These are phyloP conservation scores for Juglanconis juglandina DNA, from an alignment of 2,329 filamentous ascomycete genomes.

Conservation along the genomic window DNA sequence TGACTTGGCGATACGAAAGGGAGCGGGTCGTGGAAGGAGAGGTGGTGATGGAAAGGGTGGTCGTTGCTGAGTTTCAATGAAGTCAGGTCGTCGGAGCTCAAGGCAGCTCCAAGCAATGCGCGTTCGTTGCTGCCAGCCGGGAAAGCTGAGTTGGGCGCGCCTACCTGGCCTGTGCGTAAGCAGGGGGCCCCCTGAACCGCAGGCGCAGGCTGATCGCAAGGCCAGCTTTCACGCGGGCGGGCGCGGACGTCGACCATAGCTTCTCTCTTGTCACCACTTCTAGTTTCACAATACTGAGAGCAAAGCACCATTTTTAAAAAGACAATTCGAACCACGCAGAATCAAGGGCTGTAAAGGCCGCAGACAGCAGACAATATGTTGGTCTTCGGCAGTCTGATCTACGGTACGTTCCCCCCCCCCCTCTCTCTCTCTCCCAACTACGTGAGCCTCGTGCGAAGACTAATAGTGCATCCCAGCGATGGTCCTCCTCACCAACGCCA, in stretches of 20 bases:
- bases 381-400: conserved; percentile 69
- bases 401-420: conserved; percentile 48
- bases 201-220: not conserved
- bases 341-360: conserved; percentile 11
- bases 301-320: not conserved
- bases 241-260: too few relatives aligned
- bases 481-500: conserved; percentile 87
- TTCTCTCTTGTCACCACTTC: too few relatives aligned
- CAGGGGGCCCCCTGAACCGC: not conserved
- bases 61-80: conserved; percentile 7
- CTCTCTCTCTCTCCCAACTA: not conserved
- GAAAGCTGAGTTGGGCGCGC: not conserved
- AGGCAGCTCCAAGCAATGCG: conserved; percentile 19
- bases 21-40: not conserved
- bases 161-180: not conserved
- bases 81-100: conserved; percentile 17
- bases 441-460: conserved; percentile 3
- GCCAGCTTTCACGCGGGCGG: not conserved
- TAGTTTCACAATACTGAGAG: not conserved
- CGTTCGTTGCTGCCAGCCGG: conserved; percentile 18
- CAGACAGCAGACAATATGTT: conserved; percentile 51
- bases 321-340: not conserved
- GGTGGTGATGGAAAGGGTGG: conserved; percentile 4
- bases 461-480: conserved; percentile 51
- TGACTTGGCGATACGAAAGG: not conserved